Evolutionary conservation across 2,329 filamentous ascomycete genomes (phyloP).

Genomic region (Karstenula rhodostoma): DNA sequence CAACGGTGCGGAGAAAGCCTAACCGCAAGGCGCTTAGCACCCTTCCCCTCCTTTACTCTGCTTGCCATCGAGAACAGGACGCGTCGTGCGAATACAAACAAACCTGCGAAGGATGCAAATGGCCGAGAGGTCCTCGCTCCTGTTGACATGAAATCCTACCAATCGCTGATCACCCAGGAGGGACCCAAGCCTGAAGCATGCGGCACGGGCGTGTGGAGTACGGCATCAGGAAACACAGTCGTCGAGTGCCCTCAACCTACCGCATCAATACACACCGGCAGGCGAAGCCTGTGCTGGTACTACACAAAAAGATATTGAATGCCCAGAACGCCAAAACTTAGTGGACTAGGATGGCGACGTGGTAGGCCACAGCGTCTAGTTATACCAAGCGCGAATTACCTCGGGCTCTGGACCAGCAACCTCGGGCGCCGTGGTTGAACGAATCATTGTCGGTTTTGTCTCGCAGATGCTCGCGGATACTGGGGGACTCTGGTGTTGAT

Average conservation of each 20-base stretch:
- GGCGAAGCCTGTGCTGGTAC: background rate
- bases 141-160: background rate
- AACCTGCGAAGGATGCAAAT: background rate
- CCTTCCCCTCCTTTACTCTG: constrained; percentile 16
- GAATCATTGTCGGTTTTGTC: background rate
- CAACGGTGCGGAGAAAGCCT: constrained; percentile 19
- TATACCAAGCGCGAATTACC: background rate
- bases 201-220: constrained; percentile 2
- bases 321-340: background rate
- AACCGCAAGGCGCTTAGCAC: constrained; percentile 18
- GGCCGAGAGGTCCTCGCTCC: background rate
- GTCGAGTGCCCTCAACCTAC: background rate
- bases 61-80: constrained; percentile 1
- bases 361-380: background rate
- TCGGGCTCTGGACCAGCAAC: background rate
- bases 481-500: background rate
- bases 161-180: background rate
- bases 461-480: background rate
- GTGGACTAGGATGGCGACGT: background rate
- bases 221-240: constrained; percentile 13
- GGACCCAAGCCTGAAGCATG: background rate
- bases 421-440: background rate
- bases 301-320: background rate
- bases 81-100: background rate
- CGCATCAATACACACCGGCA: background rate